These are phyloP conservation scores for Aphanomyces stellatus DNA, from an alignment of 352 stramenopile genomes.

Conservation along the genomic window DNA sequence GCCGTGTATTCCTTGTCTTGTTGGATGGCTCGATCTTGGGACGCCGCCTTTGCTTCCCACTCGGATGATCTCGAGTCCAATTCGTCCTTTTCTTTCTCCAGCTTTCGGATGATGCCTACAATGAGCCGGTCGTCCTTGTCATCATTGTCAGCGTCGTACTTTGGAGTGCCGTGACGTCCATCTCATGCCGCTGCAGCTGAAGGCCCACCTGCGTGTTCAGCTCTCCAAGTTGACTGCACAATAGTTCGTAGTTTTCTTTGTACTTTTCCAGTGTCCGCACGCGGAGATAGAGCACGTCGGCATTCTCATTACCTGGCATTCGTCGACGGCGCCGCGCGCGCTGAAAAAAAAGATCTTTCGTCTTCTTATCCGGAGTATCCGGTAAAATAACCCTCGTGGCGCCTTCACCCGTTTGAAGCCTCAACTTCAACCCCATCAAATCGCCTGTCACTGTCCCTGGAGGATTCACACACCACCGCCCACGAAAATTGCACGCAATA, in stretches of 20 bases:
- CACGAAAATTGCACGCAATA: too few species aligned
- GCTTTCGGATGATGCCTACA: slow-evolving; percentile 10
- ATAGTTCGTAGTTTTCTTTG: slow-evolving; percentile 66
- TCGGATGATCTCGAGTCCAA: neutral
- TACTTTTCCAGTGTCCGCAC: slow-evolving; percentile 46
- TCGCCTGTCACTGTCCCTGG: too few species aligned
- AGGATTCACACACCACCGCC: too few species aligned
- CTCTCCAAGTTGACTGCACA: slow-evolving; percentile 55
- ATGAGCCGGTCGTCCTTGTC: neutral
- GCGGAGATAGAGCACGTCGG: slow-evolving; percentile 10
- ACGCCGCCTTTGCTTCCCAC: neutral
- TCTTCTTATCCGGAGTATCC: neutral
- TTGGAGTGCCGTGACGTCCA: slow-evolving; percentile 43
- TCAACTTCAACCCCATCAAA: too few species aligned
- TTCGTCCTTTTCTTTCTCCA: slow-evolving; percentile 17
- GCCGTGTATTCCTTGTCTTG: slow-evolving; percentile 52
- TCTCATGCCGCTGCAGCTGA: slow-evolving; percentile 59
- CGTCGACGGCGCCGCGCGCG: too few species aligned
- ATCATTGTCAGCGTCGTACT: slow-evolving; percentile 17
- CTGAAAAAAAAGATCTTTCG: neutral
- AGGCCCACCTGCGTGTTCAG: slow-evolving; percentile 62
- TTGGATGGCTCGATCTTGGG: neutral
- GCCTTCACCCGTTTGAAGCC: too few species aligned
- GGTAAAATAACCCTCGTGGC: too few species aligned
- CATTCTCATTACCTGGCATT: neutral